Evolutionary conservation across 2,329 filamentous ascomycete species (phyloP).

Genomic region (Tolypocladium tropicale): DNA sequence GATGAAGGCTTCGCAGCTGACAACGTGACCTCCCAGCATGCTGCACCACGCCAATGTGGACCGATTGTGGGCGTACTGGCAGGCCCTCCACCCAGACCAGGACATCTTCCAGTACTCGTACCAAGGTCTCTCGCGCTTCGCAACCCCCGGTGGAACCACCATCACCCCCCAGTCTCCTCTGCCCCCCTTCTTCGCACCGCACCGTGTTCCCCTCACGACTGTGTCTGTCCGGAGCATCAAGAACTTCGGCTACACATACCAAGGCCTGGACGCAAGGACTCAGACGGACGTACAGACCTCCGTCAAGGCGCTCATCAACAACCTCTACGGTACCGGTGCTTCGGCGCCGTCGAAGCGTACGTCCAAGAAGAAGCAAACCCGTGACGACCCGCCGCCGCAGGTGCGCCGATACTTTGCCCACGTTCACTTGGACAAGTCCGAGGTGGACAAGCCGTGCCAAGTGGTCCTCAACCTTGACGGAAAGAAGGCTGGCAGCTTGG

Average conservation of each 20-base stretch:
- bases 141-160: conserved; percentile 25
- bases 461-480: not conserved
- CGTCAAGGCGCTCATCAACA: conserved; percentile 17
- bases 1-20: not conserved
- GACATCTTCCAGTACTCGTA: conserved; percentile 25
- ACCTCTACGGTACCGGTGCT: conserved; percentile 12
- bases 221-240: conserved; percentile 29
- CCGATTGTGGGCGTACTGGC: conserved; percentile 48
- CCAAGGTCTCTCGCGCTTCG: conserved; percentile 24
- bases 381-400: not conserved
- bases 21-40: conserved; percentile 18
- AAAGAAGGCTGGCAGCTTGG: not conserved
- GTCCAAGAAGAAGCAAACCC: too few relatives aligned
- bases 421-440: not conserved
- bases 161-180: conserved; percentile 34
- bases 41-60: conserved; percentile 51
- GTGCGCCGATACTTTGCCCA: not conserved
- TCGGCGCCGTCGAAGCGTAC: not conserved
- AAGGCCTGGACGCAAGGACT: conserved; percentile 23
- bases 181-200: conserved; percentile 37
- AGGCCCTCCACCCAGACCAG: conserved; percentile 28
- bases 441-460: not conserved
- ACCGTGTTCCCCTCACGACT: conserved; percentile 16
- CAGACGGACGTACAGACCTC: conserved; percentile 13
- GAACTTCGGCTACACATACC: conserved; percentile 28